Evolutionary conservation across 2,329 filamentous ascomycete genomes (phyloP).

Genomic region (Fusarium vanettenii): DNA sequence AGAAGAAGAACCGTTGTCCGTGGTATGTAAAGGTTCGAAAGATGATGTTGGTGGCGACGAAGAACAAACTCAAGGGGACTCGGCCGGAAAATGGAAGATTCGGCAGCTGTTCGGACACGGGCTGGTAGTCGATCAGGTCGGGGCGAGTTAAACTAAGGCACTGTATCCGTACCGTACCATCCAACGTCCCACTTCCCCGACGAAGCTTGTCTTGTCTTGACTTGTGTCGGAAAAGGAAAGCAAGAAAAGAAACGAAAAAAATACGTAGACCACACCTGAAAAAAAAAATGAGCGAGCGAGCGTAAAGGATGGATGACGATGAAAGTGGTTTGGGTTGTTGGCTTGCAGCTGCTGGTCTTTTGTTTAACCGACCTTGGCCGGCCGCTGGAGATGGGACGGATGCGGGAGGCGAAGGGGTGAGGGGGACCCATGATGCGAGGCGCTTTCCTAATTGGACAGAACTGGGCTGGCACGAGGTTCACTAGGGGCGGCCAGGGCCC

Average conservation of each 20-base stretch:
- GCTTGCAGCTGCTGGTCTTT: conserved; percentile 32
- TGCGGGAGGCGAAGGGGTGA: conserved; percentile 41
- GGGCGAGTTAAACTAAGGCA: background rate
- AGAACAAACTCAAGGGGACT: conserved; percentile 37
- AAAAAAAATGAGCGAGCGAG: conserved; percentile 8
- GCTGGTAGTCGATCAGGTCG: background rate
- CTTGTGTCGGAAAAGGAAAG: conserved; percentile 2
- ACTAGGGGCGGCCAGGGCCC: conserved; percentile 21
- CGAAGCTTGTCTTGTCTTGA: conserved; percentile 11
- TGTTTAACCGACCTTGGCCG: conserved; percentile 37
- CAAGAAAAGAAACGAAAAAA: background rate
- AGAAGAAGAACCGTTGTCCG: conserved; percentile 15
- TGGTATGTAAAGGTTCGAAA: conserved; percentile 21
- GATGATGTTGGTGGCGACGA: conserved; percentile 29
- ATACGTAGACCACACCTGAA: background rate
- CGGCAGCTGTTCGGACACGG: conserved; percentile 27
- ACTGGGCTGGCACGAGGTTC: conserved; percentile 42
- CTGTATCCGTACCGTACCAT: background rate
- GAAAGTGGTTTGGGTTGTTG: conserved; percentile 24
- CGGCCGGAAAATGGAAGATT: conserved; percentile 36
- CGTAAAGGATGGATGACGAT: conserved; percentile 22
- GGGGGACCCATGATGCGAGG: conserved; percentile 21
- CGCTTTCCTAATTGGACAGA: conserved; percentile 30
- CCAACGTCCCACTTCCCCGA: conserved; percentile 1
- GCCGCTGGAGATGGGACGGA: conserved; percentile 40